These are phyloP conservation scores for Vitis hybrid DNA, from an alignment of 177 flowering plant species.

Conservation along the genomic window DNA sequence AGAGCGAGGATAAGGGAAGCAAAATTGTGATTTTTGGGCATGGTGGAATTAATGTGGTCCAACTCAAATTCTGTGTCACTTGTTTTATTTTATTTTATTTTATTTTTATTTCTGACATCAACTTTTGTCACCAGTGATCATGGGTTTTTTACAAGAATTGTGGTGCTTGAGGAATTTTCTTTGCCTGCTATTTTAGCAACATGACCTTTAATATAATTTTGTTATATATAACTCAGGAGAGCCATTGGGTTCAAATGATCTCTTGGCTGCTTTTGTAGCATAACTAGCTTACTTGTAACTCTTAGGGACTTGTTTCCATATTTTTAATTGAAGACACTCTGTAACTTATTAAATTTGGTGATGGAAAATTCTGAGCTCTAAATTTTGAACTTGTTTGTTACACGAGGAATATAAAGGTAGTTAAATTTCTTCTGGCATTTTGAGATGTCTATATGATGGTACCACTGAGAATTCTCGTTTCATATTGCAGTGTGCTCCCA, in stretches of 20 bases:
- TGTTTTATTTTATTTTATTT: no score
- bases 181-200: background rate
- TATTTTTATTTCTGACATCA: no score
- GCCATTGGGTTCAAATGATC: no score
- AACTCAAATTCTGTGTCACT: no score
- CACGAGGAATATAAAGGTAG: background rate
- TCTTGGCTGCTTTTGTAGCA: background rate
- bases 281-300: background rate
- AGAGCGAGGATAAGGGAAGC: no score
- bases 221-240: background rate
- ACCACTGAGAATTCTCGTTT: background rate
- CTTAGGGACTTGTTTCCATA: background rate
- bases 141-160: no score
- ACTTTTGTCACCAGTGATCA: no score
- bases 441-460: constrained; percentile 1
- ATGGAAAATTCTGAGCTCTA: background rate
- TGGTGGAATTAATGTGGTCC: no score
- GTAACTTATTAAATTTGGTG: background rate
- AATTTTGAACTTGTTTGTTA: background rate
- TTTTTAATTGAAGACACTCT: background rate
- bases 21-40: no score
- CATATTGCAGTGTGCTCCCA: background rate
- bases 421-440: background rate
- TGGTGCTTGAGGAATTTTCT: no score
- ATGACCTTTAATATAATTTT: background rate